Evolutionary conservation across 495 filamentous ascomycete genomes (phyloP).

Genomic region (Cercophora sp.): DNA sequence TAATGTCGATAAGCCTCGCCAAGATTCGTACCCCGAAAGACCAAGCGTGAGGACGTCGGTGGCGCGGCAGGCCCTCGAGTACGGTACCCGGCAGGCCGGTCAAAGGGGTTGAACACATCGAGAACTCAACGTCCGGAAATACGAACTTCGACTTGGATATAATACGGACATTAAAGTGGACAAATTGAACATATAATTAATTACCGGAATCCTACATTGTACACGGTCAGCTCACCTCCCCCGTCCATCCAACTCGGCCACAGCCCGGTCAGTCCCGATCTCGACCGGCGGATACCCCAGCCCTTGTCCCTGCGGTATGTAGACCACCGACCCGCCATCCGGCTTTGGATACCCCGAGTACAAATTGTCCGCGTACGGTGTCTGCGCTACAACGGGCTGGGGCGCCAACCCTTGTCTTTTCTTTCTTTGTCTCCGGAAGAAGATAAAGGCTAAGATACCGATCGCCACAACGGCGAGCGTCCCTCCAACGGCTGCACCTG

Average conservation of each 20-base stretch:
- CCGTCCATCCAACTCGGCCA: background rate
- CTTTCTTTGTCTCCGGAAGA: background rate
- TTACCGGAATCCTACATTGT: too few relatives aligned
- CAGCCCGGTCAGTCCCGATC: background rate
- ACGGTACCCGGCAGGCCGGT: too few relatives aligned
- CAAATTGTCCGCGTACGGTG: background rate
- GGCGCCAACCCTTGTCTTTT: background rate
- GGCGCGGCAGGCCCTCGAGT: too few relatives aligned
- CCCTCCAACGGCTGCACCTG: background rate
- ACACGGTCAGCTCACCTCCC: background rate
- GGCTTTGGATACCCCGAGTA: background rate
- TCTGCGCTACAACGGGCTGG: background rate
- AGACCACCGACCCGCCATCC: background rate
- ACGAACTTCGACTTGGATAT: too few relatives aligned
- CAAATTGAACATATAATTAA: too few relatives aligned
- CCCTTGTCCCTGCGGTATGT: background rate
- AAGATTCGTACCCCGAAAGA: too few relatives aligned
- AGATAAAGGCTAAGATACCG: background rate
- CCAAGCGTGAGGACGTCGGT: too few relatives aligned
- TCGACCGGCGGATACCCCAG: background rate
- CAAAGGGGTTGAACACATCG: too few relatives aligned
- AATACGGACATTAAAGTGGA: too few relatives aligned
- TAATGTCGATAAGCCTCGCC: too few relatives aligned
- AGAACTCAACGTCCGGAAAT: too few relatives aligned
- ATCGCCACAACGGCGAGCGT: background rate